Evolutionary conservation across 805 yeast genomes (phyloP).

Genomic region (Candida boidinii): DNA sequence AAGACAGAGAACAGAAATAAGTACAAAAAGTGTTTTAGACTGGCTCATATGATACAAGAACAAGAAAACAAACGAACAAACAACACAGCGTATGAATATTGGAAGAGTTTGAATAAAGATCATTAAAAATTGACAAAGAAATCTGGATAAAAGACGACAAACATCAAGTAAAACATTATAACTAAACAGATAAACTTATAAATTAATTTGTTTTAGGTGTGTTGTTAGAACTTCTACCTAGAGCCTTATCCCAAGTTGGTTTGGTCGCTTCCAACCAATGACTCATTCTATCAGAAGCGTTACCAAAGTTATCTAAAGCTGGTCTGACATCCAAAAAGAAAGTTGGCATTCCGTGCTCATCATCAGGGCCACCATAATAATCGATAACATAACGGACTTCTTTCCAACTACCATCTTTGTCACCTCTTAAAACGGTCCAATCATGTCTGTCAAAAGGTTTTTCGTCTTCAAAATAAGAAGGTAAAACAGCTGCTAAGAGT

Average conservation of each 20-base stretch:
- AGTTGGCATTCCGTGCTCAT: conserved; percentile 78
- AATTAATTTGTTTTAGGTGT: neutral
- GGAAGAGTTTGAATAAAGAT: too few relatives aligned
- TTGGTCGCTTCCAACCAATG: conserved; percentile 45
- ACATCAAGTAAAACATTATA: too few relatives aligned
- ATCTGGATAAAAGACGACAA: too few relatives aligned
- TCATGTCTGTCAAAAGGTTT: conserved; percentile 98
- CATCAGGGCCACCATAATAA: conserved; percentile 92
- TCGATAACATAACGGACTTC: conserved; percentile 89
- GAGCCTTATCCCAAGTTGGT: conserved; percentile 62
- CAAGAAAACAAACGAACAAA: too few relatives aligned
- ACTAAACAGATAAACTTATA: too few relatives aligned
- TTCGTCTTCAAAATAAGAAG: conserved; percentile 59
- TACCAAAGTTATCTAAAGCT: conserved; percentile 64
- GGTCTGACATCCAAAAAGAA: conserved; percentile 94
- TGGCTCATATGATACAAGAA: too few relatives aligned
- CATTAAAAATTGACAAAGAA: too few relatives aligned
- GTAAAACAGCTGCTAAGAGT: conserved; percentile 59
- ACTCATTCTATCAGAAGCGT: conserved; percentile 58
- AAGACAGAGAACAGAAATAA: too few relatives aligned
- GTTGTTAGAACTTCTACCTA: conserved; percentile 37
- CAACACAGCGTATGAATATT: too few relatives aligned
- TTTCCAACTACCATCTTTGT: conserved; percentile 45
- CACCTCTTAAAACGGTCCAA: conserved; percentile 85
- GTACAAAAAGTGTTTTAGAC: too few relatives aligned